phyloP scores from a whole-genome alignment of 805 yeast species.

The Saturnispora serradocipensis region DNA sequence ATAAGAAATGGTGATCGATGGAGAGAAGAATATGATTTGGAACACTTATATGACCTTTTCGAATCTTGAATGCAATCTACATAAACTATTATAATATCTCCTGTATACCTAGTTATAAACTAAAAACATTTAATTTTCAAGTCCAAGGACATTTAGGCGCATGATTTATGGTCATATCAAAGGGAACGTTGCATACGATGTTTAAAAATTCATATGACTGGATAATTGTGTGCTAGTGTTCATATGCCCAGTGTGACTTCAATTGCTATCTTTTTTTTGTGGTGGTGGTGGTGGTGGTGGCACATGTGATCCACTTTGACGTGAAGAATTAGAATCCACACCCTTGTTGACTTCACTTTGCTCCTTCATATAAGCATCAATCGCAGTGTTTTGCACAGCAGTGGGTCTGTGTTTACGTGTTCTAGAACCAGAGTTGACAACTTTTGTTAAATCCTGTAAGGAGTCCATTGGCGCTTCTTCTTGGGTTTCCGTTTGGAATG shows the following conservation, averaged over 20 bases:
- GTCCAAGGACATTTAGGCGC: no score
- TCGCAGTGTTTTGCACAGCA: slow-evolving; percentile 19
- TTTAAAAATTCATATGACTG: no score
- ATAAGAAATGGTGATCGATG: slow-evolving; percentile 50
- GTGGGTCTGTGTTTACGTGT: slow-evolving; percentile 9
- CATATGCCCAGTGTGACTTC: not conserved
- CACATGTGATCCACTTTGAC: not conserved
- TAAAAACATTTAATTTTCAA: not conserved
- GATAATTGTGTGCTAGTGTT: no score
- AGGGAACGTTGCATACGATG: no score
- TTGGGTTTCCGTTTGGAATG: not conserved
- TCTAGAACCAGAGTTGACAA: not conserved
- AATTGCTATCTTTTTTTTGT: not conserved
- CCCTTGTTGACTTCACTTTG: slow-evolving; percentile 34
- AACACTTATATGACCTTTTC: slow-evolving; percentile 44
- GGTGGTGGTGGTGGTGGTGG: slow-evolving; percentile 9
- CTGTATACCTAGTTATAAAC: not conserved
- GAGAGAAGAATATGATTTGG: slow-evolving; percentile 55
- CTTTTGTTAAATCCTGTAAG: not conserved
- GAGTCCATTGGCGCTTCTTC: not conserved
- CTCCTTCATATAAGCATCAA: slow-evolving; percentile 33
- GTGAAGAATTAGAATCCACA: slow-evolving; percentile 23
- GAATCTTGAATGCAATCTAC: slow-evolving; percentile 13
- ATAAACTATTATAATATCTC: no score
- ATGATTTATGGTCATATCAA: no score